Base-by-base conservation (phyloP, 73 alveolate species). In the Strombidium stylifer region DNA sequence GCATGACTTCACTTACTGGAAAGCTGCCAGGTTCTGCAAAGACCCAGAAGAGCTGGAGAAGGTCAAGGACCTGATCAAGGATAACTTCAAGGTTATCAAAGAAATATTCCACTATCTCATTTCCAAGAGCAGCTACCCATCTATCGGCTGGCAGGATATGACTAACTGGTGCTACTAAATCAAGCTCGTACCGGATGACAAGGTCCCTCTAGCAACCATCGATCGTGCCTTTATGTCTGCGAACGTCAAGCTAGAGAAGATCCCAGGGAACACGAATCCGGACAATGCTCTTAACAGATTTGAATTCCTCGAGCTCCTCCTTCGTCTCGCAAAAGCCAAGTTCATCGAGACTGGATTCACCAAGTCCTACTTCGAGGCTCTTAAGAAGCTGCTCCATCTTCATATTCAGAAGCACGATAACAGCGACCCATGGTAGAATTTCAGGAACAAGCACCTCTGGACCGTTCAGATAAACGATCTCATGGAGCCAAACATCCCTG, bases 201-300 rank as follows among this genome's bases (percentile, higher is more conserved):
- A 76, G 20, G 61, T 79, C 40, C 56, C 46, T 2, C 75, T 79
- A 18, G 59, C 90, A 12, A 73, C 73, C 10, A 58, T 79, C 15
- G 90, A 79, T 37, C 44, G 84, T 26, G 37, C 58, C 1, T 79
- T 79, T 42, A 68, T 79, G 12, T 77, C 81, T 1, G 69, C 90
- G 2, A 79, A 79, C 58, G 81, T 79, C 3, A 60, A 60, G 20
- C 16, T 60, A 2, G 78, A 64, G 27, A 5, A 26, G 11, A 37
- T 19, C 8, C 31, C 48, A 10, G 84, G 69, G 18, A 55, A 42
- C 10, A 84, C 68, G 21, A 70, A 42, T 56, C 90, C 90, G 16
- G 90, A 79, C 20, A 69, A 70, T 47, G 73, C 59, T 25, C 72
- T 79, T 0, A 31, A 81, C 31, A 28, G 90, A 15, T 69, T 26